Base-by-base conservation (phyloP, 2,329 filamentous ascomycete species). In the Xylariaceae sp. region DNA sequence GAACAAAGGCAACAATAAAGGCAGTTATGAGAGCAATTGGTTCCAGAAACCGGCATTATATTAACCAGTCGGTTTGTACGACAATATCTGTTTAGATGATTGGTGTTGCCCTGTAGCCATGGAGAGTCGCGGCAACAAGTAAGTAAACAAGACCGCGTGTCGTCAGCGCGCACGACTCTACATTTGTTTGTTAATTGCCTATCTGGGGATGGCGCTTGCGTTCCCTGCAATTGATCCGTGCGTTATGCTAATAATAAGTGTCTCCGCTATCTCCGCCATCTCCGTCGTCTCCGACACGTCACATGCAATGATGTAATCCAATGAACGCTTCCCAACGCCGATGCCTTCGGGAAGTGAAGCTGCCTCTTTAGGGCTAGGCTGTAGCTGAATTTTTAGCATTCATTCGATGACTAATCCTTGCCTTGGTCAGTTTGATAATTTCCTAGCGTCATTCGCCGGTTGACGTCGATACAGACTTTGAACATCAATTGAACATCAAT, bases 131-230 rank as follows among this genome's bases (percentile, higher is more conserved):
- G 55, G 54, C 42, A 1, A 46, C 40, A 52, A 58, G 56, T 60
- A 58, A 58, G 56, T 56, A 60, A 51, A 40, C 18, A 6, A 15
- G 5, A 26, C n/a, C 22, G 9, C 30, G 40, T 22, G 19, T 51
- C 47, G 34, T 45, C 47, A 22, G 15, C 13, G 34, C 29, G 21
- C 19, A 32, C 16, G 29, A 12, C 30, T 60, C 53, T 53, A 47
- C 54, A 43, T 37, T 70, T 77, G 74, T 78, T 79, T 78, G 77
- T 73, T 68, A 68, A 67, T 70, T 75, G 62, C 76, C 73, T 62
- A 61, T 70, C 59, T 5, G 5, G 68, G 70, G 3, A 47, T 76
- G 74, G 75, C 62, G 26, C 26, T 8, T 5, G 26, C n/a, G n/a
- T n/a, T n/a, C n/a, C n/a, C n/a, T n/a, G 26, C 26, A 26, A 26